Conservation (phyloP, 2,329 filamentous ascomycete species). For the Arthroderma sp. region DNA sequence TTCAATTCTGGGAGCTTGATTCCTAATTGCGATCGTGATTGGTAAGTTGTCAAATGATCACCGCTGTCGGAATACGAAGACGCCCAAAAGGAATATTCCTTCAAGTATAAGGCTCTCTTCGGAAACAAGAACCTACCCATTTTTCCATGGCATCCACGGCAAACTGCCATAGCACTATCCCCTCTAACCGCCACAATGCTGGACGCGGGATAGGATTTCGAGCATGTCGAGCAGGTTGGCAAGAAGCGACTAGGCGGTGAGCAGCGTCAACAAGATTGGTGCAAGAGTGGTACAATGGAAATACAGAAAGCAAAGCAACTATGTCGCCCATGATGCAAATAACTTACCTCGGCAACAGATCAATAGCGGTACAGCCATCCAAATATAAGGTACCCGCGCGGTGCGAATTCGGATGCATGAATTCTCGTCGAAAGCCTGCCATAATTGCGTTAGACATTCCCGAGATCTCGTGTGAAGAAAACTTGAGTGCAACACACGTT, state of each 20-base stretch:
- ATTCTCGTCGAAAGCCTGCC: conserved; percentile 48
- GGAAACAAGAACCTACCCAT: conserved; percentile 42
- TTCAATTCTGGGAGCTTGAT: conserved; percentile 68
- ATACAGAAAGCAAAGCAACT: neutral
- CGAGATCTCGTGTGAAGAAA: neutral
- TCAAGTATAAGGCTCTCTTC: neutral
- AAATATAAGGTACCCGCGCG: conserved; percentile 68
- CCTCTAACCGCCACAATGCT: conserved; percentile 62
- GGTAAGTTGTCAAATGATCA: conserved; percentile 2
- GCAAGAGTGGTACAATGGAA: neutral
- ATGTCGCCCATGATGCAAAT: conserved; percentile 1
- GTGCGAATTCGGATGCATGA: conserved; percentile 61
- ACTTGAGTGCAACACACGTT: neutral
- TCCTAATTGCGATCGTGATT: conserved; percentile 22
- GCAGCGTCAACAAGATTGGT: neutral
- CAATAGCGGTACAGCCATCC: conserved; percentile 58
- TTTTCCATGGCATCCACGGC: conserved; percentile 64
- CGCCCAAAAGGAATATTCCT: neutral
- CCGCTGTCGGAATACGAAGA: neutral
- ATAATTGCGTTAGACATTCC: conserved; percentile 1
- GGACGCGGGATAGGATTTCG: conserved; percentile 46
- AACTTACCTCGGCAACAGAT: conserved; percentile 56
- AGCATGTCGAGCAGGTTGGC: conserved; percentile 66
- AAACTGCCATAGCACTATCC: conserved; percentile 60
- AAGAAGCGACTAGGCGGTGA: conserved; percentile 42